Conservation (phyloP, 179 eudicot genomes). For the Heliamphora pulchella region DNA sequence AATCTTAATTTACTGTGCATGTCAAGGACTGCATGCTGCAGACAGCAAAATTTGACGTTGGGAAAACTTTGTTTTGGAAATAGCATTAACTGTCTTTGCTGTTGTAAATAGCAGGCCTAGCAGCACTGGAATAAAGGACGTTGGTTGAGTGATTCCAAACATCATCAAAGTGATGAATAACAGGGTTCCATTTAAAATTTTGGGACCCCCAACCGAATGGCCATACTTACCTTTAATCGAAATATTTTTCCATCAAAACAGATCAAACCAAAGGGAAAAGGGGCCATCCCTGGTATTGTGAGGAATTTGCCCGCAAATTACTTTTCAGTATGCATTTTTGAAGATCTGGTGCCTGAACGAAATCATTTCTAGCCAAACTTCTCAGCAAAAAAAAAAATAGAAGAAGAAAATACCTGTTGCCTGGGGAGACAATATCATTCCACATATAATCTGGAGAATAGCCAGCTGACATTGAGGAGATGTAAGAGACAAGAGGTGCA, state of each 20-base stretch:
- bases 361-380: background rate
- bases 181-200: background rate
- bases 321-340: background rate
- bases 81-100: background rate
- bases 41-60: background rate
- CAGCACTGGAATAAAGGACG: background rate
- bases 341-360: background rate
- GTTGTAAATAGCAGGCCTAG: too few species aligned
- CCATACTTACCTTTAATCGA: background rate
- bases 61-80: background rate
- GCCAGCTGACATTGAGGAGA: conserved; percentile 44
- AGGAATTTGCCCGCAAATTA: background rate
- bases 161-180: background rate
- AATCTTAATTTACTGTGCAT: background rate
- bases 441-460: conserved; percentile 48
- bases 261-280: background rate
- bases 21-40: too few species aligned
- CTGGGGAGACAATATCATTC: conserved; percentile 57
- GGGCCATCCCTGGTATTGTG: background rate
- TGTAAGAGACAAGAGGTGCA: conserved; percentile 37
- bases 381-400: too few species aligned
- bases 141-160: background rate
- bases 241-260: background rate
- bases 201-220: background rate
- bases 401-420: conserved; percentile 41